Conservation (phyloP, 2,329 filamentous ascomycete species). For the Endocalyx cinctus region DNA sequence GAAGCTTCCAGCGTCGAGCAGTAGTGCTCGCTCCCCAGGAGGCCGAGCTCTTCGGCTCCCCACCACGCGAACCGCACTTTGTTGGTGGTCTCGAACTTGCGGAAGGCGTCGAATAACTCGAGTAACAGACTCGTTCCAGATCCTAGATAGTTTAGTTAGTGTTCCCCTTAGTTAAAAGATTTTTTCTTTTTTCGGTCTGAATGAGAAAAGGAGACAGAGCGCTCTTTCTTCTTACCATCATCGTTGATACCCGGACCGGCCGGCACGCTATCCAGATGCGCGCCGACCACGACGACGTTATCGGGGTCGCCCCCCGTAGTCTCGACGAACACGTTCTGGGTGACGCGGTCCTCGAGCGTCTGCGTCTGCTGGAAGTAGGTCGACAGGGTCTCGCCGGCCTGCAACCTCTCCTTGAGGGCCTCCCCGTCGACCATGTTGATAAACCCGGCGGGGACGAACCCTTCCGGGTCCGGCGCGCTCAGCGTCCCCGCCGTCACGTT, state of each 20-base stretch:
- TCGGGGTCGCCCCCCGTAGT: conserved; percentile 25
- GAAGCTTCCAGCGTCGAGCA: conserved; percentile 18
- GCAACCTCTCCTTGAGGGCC: conserved; percentile 33
- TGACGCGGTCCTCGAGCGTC: conserved; percentile 20
- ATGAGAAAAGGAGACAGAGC: too few relatives aligned
- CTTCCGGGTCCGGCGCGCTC: conserved; percentile 29
- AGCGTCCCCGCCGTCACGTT: conserved; percentile 35
- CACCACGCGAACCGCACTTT: conserved; percentile 30
- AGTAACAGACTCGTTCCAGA: conserved; percentile 24
- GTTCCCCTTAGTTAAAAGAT: neutral
- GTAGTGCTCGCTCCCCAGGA: conserved; percentile 27
- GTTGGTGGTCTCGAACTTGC: conserved; percentile 22
- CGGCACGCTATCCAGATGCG: conserved; percentile 27
- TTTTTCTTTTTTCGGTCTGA: too few relatives aligned
- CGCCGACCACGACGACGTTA: conserved; percentile 24
- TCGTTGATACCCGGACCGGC: conserved; percentile 29
- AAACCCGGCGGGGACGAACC: conserved; percentile 32
- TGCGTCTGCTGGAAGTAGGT: conserved; percentile 40
- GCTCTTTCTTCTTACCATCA: conserved; percentile 10
- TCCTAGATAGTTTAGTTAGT: conserved; percentile 6
- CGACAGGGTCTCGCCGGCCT: conserved; percentile 32
- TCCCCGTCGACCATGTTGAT: conserved; percentile 39
- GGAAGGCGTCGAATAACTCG: conserved; percentile 19
- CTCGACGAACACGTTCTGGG: conserved; percentile 23
- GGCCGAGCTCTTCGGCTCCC: conserved; percentile 26